Conservation (phyloP, 202 grass and related monocot genomes). For the Eragrostis tef region DNA sequence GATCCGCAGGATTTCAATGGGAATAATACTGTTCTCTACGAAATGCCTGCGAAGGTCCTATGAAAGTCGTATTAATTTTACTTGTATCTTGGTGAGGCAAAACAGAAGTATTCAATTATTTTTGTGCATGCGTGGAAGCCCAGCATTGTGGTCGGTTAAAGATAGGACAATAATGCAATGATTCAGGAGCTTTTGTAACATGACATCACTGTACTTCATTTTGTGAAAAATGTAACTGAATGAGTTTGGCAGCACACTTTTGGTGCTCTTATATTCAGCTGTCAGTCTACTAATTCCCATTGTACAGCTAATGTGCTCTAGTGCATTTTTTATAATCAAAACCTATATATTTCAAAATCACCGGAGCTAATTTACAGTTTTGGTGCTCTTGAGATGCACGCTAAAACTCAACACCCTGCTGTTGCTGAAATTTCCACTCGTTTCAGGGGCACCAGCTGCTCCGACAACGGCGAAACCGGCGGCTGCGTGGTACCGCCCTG, state of each 20-base stretch:
- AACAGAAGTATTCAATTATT: conserved; percentile 36
- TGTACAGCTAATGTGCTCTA: too few species aligned
- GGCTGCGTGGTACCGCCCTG: conserved; percentile 53
- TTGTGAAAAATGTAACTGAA: conserved; percentile 44
- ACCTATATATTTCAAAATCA: too few species aligned
- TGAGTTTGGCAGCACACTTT: not conserved
- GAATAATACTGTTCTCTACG: not conserved
- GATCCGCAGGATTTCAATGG: not conserved
- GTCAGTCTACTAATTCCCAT: not conserved
- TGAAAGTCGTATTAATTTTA: conserved; percentile 15
- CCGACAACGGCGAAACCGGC: conserved; percentile 62
- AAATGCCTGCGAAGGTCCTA: conserved; percentile 25
- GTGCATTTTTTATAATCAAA: too few species aligned
- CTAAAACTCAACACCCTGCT: conserved; percentile 54
- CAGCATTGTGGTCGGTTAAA: conserved; percentile 14
- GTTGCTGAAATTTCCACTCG: conserved; percentile 1
- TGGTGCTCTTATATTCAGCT: conserved; percentile 9
- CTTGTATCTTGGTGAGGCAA: conserved; percentile 42
- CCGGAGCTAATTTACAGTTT: not conserved
- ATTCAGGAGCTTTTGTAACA: conserved; percentile 48
- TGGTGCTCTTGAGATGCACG: conserved; percentile 67
- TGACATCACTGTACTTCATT: conserved; percentile 4
- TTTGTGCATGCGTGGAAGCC: conserved; percentile 46
- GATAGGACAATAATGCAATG: conserved; percentile 37
- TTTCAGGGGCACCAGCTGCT: not conserved